phyloP scores from a whole-genome alignment of 2,329 filamentous ascomycete species.

The Zelopaecilomyces penicillatus region DNA sequence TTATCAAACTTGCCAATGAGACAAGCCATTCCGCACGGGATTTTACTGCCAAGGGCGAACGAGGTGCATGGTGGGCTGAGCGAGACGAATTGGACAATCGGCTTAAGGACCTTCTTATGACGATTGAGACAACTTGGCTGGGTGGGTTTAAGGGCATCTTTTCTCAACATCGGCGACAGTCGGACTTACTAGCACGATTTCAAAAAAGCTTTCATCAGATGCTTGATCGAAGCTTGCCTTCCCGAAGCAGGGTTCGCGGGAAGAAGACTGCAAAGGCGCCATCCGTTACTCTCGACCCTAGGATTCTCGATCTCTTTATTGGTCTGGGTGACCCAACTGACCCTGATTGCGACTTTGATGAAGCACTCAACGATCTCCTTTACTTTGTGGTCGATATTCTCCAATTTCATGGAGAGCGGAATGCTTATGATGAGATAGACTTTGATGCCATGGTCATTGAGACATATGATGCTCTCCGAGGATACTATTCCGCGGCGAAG shows the following conservation, averaged over 20 bases:
- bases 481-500: conserved; percentile 56
- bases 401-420: conserved; percentile 91
- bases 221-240: conserved; percentile 78
- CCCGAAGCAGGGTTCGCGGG: conserved; percentile 54
- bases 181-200: conserved; percentile 63
- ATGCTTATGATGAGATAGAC: conserved; percentile 96
- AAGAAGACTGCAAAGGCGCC: conserved; percentile 40
- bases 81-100: conserved; percentile 71
- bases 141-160: conserved; percentile 95
- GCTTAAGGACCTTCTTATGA: conserved; percentile 68
- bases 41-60: conserved; percentile 64
- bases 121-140: conserved; percentile 89
- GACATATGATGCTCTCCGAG: conserved; percentile 71
- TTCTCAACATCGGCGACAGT: conserved; percentile 58
- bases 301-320: conserved; percentile 80
- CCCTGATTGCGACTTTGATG: conserved; percentile 68
- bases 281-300: conserved; percentile 43
- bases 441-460: conserved; percentile 89
- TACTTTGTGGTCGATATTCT: conserved; percentile 96
- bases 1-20: conserved; percentile 73
- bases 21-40: conserved; percentile 69
- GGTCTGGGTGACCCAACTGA: conserved; percentile 67
- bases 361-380: conserved; percentile 81
- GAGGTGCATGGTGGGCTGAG: conserved; percentile 82
- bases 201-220: conserved; percentile 69